Conservation (phyloP, 2,329 filamentous ascomycete genomes). For the Lecanosticta acicola region DNA sequence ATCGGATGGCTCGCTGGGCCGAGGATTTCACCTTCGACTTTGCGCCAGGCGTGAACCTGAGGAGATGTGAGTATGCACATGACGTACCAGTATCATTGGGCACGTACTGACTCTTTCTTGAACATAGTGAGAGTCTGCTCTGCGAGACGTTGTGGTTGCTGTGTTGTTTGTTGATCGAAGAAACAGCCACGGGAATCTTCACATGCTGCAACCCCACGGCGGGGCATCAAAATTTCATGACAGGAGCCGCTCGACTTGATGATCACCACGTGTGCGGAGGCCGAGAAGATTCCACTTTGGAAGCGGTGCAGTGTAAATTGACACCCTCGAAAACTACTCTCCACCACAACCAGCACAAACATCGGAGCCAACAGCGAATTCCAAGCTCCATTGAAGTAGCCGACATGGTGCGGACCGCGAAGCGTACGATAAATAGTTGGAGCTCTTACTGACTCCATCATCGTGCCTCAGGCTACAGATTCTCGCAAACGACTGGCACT, state of each 20-base stretch:
- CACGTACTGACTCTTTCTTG: constrained; percentile 72
- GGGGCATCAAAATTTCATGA: background rate
- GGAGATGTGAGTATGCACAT: constrained; percentile 5
- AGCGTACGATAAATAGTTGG: constrained; percentile 7
- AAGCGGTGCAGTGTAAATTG: too few relatives aligned
- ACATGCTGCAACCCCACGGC: background rate
- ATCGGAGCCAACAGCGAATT: background rate
- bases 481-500: constrained; percentile 87
- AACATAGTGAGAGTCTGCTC: constrained; percentile 58
- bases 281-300: too few relatives aligned
- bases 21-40: constrained; percentile 98
- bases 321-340: too few relatives aligned
- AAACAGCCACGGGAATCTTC: background rate
- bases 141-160: background rate
- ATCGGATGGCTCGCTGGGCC: constrained; percentile 78
- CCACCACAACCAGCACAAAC: background rate
- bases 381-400: background rate
- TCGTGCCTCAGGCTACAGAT: constrained; percentile 33
- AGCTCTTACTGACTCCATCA: too few relatives aligned
- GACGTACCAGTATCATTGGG: background rate
- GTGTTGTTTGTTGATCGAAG: background rate
- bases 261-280: background rate
- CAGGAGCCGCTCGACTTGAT: background rate
- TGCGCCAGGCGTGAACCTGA: constrained; percentile 66
- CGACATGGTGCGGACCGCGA: constrained; percentile 10